phyloP scores from a whole-genome alignment of 1,284 basidiomycete species.

The Cutaneotrichosporon mucoides region DNA sequence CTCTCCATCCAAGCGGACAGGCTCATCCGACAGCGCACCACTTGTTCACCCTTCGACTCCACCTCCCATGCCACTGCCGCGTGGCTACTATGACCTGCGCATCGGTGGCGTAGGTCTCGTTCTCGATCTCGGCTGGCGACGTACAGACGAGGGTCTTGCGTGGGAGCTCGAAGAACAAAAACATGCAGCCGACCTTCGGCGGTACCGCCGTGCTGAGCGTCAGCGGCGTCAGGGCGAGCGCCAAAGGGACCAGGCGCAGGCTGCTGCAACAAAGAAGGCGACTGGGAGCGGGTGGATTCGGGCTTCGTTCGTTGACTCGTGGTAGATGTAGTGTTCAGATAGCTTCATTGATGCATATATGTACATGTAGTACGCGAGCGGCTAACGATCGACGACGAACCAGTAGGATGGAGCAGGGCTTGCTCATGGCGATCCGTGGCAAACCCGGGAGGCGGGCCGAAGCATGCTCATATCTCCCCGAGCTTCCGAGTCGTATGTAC shows the following conservation, averaged over 20 bases:
- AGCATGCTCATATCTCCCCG: too few relatives aligned
- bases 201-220: constrained; percentile 1
- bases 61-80: constrained; percentile 17
- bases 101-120: constrained; percentile 38
- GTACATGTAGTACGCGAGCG: background rate
- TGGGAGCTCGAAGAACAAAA: constrained; percentile 34
- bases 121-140: constrained; percentile 34
- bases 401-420: too few relatives aligned
- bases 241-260: too few relatives aligned
- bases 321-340: background rate
- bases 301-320: constrained; percentile 9
- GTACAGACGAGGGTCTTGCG: constrained; percentile 34
- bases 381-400: too few relatives aligned
- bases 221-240: background rate
- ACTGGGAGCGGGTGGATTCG: constrained; percentile 5
- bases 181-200: background rate
- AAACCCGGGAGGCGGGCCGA: too few relatives aligned
- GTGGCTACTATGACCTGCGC: constrained; percentile 32
- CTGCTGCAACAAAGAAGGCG: background rate
- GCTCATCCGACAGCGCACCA: background rate
- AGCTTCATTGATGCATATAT: background rate
- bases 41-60: background rate
- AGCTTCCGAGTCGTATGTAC: too few relatives aligned
- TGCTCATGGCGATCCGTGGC: too few relatives aligned
- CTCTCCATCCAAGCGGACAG: background rate